A percentile compares a stretch with the other conserved stretches of the same genome.
Evolutionary conservation across 495 filamentous ascomycete species (phyloP).

Genomic region (Peziza echinospora): DNA sequence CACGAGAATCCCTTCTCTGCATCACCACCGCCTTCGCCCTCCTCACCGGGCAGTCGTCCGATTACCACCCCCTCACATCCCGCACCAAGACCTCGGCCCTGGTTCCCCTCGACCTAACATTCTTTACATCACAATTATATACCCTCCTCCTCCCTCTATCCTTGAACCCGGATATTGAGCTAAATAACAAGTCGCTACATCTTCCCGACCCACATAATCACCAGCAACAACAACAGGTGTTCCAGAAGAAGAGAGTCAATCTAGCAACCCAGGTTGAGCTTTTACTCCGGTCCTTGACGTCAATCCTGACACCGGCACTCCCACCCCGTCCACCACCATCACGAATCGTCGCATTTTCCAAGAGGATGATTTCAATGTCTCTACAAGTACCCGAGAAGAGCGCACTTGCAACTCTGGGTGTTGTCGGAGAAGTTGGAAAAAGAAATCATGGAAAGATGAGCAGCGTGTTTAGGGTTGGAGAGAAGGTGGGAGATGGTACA

Average conservation of each 20-base stretch:
- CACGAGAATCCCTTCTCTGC: constrained; percentile 76
- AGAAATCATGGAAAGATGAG: constrained; percentile 5
- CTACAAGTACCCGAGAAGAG: constrained; percentile 83
- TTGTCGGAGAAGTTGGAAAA: constrained; percentile 53
- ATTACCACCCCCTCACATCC: constrained; percentile 24
- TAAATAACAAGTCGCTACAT: constrained; percentile 55
- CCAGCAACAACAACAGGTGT: constrained; percentile 15
- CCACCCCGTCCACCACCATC: constrained; percentile 43
- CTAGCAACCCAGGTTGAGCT: constrained; percentile 80
- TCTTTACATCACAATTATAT: constrained; percentile 89
- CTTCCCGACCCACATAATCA: constrained; percentile 64
- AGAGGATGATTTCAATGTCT: constrained; percentile 60
- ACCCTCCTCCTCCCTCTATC: constrained; percentile 52
- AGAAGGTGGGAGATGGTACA: constrained; percentile 65
- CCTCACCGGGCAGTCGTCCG: constrained; percentile 71
- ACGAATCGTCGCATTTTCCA: constrained; percentile 76
- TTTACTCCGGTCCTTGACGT: constrained; percentile 61
- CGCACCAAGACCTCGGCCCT: not conserved
- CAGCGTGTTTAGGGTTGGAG: constrained; percentile 61
- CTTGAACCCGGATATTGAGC: constrained; percentile 68
- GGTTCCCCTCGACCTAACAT: constrained; percentile 49
- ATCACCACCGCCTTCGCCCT: constrained; percentile 88
- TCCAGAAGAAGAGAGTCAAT: constrained; percentile 49
- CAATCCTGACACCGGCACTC: constrained; percentile 46
- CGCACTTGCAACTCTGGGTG: constrained; percentile 46